Conservation (phyloP, 2,329 filamentous ascomycete genomes). For the Camptophora hylomeconis region DNA sequence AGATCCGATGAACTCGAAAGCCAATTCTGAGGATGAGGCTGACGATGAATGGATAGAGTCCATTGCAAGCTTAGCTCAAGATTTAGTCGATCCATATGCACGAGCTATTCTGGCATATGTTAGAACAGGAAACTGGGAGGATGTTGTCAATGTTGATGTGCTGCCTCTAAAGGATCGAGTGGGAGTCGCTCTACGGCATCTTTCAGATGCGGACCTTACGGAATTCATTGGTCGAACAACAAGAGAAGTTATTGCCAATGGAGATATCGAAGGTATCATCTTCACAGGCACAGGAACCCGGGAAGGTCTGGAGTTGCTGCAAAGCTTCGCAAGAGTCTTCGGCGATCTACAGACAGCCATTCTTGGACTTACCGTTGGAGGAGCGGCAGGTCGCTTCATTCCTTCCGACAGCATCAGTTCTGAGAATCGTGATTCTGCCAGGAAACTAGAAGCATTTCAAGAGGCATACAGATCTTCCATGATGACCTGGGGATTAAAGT, state of each 20-base stretch:
- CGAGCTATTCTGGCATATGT: slow-evolving; percentile 49
- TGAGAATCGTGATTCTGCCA: slow-evolving; percentile 40
- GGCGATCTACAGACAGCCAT: slow-evolving; percentile 51
- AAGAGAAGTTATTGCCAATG: slow-evolving; percentile 36
- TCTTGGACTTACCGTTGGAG: slow-evolving; percentile 26
- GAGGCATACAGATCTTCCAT: slow-evolving; percentile 48
- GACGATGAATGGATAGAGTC: slow-evolving; percentile 48
- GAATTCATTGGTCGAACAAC: slow-evolving; percentile 44
- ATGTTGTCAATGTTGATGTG: slow-evolving; percentile 43
- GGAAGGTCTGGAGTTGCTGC: slow-evolving; percentile 45
- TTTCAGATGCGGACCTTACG: slow-evolving; percentile 32
- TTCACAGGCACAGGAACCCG: slow-evolving; percentile 46
- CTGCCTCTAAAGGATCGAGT: slow-evolving; percentile 48
- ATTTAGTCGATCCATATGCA: slow-evolving; percentile 48
- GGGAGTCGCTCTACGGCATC: slow-evolving; percentile 45
- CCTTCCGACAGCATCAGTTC: slow-evolving; percentile 46
- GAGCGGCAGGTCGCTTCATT: slow-evolving; percentile 21
- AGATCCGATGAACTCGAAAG: slow-evolving; percentile 3
- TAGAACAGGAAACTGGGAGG: slow-evolving; percentile 45
- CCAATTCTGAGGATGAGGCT: slow-evolving; percentile 24
- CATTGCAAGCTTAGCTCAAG: slow-evolving; percentile 48
- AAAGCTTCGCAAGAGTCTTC: slow-evolving; percentile 46
- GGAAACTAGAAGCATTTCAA: slow-evolving; percentile 46
- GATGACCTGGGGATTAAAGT: slow-evolving; percentile 48
- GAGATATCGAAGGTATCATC: slow-evolving; percentile 48